Evolutionary conservation across 2,329 filamentous ascomycete genomes (phyloP), one percentile per base, ranked within the genome.

Genomic region (Colletotrichum tropicicola): DNA sequence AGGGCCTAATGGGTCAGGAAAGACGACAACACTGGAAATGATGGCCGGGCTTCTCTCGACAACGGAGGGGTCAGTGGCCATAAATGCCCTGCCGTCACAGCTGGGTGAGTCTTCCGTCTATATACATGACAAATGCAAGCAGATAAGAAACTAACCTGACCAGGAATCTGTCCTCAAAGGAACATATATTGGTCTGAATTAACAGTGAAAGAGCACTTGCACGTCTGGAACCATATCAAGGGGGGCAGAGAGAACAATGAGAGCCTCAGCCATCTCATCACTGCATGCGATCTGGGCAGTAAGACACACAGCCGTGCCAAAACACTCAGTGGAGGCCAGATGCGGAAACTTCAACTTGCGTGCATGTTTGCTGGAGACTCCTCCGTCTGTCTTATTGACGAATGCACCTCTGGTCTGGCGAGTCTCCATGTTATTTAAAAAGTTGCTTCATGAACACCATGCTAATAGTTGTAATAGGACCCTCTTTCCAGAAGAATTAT

Each of bases 331-430:
- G 90, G 90, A 23, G 90, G 90, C 2, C 89, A 92, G 73, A 91
- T 91, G 77, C 80, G 90, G 28, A 92, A 91, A 72, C 80, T 91
- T 4, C 89, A 92, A 73, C 78, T 92, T 6, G 89, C 88, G 0
- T 90, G 90, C 81, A 91, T 91, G 89, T 88, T 92, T 69, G 89
- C 87, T 1, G 90, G 89, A 44, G 88, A 87, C 9, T 88, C 86
- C 13, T 83, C 82, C n/a, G 82, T 92, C 2, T 92, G 89, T 71
- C 86, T 88, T 66, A 83, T 92, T 23, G 90, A 92, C 69, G 90
- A 92, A 71, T 89, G 90, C n/a, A 89, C 87, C 0, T 89, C 87
- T 32, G 89, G 89, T 6, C 77, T 92, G 19, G 66, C n/a, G n/a
- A n/a, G n/a, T n/a, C n/a, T n/a, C n/a, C n/a, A n/a, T n/a, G n/a